Conservation (phyloP, 2,329 filamentous ascomycete species). For the Pyrenophora teres region DNA sequence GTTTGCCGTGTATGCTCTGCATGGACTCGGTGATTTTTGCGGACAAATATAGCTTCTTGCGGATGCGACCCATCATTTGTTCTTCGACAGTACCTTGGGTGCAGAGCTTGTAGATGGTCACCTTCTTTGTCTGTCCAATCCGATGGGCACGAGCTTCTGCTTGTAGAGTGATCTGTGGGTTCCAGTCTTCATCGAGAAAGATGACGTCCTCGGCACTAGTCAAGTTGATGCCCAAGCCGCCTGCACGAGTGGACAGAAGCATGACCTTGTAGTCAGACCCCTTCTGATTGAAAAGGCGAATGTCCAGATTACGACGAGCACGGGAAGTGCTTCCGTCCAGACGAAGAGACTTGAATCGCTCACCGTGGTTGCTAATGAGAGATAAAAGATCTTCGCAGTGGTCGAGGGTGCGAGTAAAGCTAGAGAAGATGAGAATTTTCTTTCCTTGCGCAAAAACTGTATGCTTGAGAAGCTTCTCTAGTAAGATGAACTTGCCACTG, state of each 20-base stretch:
- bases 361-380: slow-evolving; percentile 49
- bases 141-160: slow-evolving; percentile 61
- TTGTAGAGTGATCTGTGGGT: slow-evolving; percentile 59
- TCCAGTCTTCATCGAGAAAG: slow-evolving; percentile 62
- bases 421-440: slow-evolving; percentile 63
- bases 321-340: slow-evolving; percentile 57
- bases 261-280: slow-evolving; percentile 57
- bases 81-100: slow-evolving; percentile 63
- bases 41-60: slow-evolving; percentile 66
- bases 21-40: slow-evolving; percentile 65
- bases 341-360: slow-evolving; percentile 53
- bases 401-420: slow-evolving; percentile 58
- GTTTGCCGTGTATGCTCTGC: slow-evolving; percentile 56
- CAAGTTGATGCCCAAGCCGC: slow-evolving; percentile 61
- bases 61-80: slow-evolving; percentile 62
- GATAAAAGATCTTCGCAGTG: slow-evolving; percentile 58
- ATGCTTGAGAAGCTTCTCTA: slow-evolving; percentile 58
- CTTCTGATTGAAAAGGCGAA: slow-evolving; percentile 58
- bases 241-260: slow-evolving; percentile 61
- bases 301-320: slow-evolving; percentile 57
- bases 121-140: slow-evolving; percentile 59
- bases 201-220: slow-evolving; percentile 60
- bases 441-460: slow-evolving; percentile 56
- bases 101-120: slow-evolving; percentile 62
- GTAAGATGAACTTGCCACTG: slow-evolving; percentile 61